Evolutionary conservation across 2,329 filamentous ascomycete species (phyloP).

Genomic region (Dothidotthia symphoricarpi): DNA sequence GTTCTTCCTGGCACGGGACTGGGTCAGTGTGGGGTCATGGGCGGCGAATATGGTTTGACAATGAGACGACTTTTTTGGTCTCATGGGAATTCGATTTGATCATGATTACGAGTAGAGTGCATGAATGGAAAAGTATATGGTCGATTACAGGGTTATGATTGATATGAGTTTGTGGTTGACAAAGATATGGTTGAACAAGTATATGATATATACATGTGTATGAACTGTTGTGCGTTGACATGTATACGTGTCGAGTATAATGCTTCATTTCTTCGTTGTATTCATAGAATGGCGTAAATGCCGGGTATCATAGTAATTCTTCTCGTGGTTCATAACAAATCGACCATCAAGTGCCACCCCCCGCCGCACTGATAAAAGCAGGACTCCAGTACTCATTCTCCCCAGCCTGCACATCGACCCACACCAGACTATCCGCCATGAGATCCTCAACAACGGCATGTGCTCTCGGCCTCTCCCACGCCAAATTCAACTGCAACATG

Average conservation of each 20-base stretch:
- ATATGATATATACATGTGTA: too few species aligned
- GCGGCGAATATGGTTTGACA: neutral
- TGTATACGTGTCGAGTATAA: too few species aligned
- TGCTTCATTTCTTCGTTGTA: too few species aligned
- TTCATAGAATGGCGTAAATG: too few species aligned
- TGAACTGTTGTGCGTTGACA: too few species aligned
- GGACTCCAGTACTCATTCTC: conserved; percentile 96
- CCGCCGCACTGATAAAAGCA: conserved; percentile 59
- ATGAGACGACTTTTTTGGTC: neutral
- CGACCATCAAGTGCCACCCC: too few species aligned
- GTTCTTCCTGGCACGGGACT: neutral
- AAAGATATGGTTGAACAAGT: too few species aligned
- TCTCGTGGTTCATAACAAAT: too few species aligned
- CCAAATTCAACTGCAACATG: conserved; percentile 83
- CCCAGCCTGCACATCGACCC: conserved; percentile 81
- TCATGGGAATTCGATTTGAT: neutral
- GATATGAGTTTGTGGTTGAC: neutral
- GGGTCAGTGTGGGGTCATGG: neutral
- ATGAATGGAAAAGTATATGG: neutral
- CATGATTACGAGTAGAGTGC: neutral
- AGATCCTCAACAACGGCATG: conserved; percentile 88
- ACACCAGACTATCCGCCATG: conserved; percentile 83
- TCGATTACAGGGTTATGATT: neutral
- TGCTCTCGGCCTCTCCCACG: conserved; percentile 81
- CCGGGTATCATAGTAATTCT: too few species aligned